Conservation (phyloP, 169 alveolate genomes). For the Eimeria zaria region DNA sequence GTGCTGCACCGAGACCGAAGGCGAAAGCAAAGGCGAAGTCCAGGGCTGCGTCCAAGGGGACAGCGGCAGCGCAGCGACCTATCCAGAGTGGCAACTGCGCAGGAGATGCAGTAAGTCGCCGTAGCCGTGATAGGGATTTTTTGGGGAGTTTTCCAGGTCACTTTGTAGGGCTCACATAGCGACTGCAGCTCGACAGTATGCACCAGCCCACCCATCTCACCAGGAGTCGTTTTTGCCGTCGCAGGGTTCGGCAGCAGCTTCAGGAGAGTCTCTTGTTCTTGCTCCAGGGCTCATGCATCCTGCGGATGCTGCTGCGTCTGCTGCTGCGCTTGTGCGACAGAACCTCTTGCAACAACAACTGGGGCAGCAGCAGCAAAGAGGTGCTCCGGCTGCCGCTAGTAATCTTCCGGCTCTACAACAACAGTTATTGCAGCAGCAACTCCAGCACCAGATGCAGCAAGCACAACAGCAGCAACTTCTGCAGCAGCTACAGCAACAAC, state of each 20-base stretch:
- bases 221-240: constrained; percentile 38
- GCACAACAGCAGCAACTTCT: constrained; percentile 65
- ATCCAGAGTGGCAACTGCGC: constrained; percentile 22
- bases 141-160: not conserved
- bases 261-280: constrained; percentile 23
- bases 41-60: constrained; percentile 30
- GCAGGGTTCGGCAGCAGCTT: constrained; percentile 72
- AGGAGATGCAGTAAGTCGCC: constrained; percentile 34
- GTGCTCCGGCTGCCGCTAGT: constrained; percentile 35
- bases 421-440: constrained; percentile 81
- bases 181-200: not conserved
- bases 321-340: constrained; percentile 64
- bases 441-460: constrained; percentile 77
- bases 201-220: constrained; percentile 27
- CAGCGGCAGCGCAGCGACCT: constrained; percentile 63
- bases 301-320: constrained; percentile 66
- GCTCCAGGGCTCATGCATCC: constrained; percentile 61
- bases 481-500: constrained; percentile 71
- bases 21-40: constrained; percentile 74
- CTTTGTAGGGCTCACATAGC: not conserved
- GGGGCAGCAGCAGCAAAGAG: constrained; percentile 49
- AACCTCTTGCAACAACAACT: constrained; percentile 55
- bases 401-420: constrained; percentile 46
- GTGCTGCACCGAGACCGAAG: constrained; percentile 44
- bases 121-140: not conserved